phyloP scores from a whole-genome alignment of 139 green algal species.

The Klebsormidium nitens region DNA sequence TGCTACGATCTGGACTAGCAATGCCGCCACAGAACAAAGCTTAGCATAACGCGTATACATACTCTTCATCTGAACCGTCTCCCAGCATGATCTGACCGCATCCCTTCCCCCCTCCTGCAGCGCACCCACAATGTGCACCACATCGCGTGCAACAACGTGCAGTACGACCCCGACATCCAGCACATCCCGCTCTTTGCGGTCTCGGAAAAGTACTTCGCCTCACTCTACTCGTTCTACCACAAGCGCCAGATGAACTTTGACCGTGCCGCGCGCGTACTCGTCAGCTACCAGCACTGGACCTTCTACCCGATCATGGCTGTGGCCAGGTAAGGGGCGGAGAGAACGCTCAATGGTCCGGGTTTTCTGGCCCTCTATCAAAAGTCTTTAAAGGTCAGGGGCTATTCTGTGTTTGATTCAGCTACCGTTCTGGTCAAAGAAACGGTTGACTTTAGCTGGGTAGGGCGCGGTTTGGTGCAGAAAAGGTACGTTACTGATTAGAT shows the following conservation, averaged over 20 bases:
- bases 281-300: constrained; percentile 37
- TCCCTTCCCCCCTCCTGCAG: constrained; percentile 12
- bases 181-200: constrained; percentile 44
- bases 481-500: too few relatives aligned
- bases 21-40: not conserved
- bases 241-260: constrained; percentile 32
- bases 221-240: constrained; percentile 38
- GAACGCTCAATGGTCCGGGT: too few relatives aligned
- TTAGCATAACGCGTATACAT: not conserved
- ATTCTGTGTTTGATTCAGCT: too few relatives aligned
- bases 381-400: too few relatives aligned
- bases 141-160: constrained; percentile 39
- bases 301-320: constrained; percentile 50
- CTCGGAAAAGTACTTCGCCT: constrained; percentile 32
- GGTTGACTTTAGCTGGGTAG: too few relatives aligned
- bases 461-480: too few relatives aligned
- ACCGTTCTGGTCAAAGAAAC: too few relatives aligned
- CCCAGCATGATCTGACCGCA: not conserved
- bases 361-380: too few relatives aligned
- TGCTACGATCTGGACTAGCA: not conserved
- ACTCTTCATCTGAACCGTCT: not conserved
- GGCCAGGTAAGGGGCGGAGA: too few relatives aligned
- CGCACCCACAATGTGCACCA: constrained; percentile 51
- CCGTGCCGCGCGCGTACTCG: constrained; percentile 18
- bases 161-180: constrained; percentile 49